These are phyloP conservation scores for Colletotrichum navitas DNA, from an alignment of 2,329 filamentous ascomycete species.

Conservation along the genomic window DNA sequence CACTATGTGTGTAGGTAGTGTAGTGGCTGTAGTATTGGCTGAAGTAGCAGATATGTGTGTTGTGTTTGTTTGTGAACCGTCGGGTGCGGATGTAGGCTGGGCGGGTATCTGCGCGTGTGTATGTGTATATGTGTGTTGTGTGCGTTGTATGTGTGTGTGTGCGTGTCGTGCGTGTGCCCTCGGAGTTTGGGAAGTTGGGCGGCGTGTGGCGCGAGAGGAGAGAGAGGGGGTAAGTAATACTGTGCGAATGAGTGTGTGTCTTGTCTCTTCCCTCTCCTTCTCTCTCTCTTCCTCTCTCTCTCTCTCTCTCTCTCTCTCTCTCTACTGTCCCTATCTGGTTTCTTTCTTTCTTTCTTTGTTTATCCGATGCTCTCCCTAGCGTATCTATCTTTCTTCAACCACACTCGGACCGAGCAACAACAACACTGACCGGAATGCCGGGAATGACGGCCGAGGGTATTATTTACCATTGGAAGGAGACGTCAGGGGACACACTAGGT, in stretches of 20 bases:
- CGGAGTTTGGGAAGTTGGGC: background rate
- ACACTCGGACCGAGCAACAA: background rate
- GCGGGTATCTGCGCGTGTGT: background rate
- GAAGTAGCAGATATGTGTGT: too few species aligned
- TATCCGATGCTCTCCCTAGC: background rate
- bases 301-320: background rate
- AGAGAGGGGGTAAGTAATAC: background rate
- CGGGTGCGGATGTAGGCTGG: background rate
- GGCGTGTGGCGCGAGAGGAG: background rate
- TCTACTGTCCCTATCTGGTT: background rate
- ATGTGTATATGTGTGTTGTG: background rate
- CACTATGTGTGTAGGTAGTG: too few species aligned
- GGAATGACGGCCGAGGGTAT: background rate
- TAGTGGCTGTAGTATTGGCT: background rate
- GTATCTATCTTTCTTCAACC: background rate
- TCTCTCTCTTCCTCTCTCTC: background rate
- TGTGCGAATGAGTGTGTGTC: background rate
- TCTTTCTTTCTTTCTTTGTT: background rate
- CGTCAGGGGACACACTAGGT: background rate
- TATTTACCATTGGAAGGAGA: background rate
- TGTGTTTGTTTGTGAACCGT: slow-evolving; percentile 8
- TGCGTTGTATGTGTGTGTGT: too few species aligned
- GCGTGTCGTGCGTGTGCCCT: background rate
- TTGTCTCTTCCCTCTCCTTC: background rate
- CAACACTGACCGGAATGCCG: too few species aligned